A percentile compares a stretch with the other conserved stretches of the same genome.
phyloP scores from a whole-genome alignment of 2,329 filamentous ascomycete genomes.

The Juglanconis sp. region DNA sequence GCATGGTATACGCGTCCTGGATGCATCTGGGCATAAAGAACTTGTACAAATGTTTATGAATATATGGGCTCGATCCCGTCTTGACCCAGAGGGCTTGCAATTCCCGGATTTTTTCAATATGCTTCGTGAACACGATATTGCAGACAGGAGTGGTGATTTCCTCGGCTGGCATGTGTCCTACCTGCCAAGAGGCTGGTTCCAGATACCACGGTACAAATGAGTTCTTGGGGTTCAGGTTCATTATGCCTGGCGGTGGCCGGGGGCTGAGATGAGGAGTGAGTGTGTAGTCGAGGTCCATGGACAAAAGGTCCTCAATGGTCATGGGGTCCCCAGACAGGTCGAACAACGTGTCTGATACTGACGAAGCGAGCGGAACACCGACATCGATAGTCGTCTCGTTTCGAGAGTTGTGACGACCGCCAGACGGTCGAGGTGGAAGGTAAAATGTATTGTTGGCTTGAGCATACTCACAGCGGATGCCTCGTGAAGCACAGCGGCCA shows the following conservation, averaged over 20 bases:
- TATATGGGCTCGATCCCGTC: conserved; percentile 28
- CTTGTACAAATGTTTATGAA: conserved; percentile 29
- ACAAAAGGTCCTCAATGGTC: background rate
- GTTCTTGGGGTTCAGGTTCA: background rate
- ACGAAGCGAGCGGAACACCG: background rate
- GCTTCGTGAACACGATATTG: conserved; percentile 11
- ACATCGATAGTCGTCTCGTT: too few relatives aligned
- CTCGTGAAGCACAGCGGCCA: conserved; percentile 21
- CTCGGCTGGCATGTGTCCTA: conserved; percentile 7
- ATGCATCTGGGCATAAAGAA: conserved; percentile 25
- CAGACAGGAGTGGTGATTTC: background rate
- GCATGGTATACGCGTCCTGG: conserved; percentile 28
- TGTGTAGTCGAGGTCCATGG: background rate
- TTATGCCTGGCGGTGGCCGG: background rate
- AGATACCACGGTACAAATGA: conserved; percentile 5
- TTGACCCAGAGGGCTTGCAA: conserved; percentile 28
- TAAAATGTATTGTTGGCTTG: background rate
- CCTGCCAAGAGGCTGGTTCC: conserved; percentile 15
- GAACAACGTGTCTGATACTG: background rate
- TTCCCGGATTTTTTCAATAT: conserved; percentile 15
- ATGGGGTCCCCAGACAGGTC: background rate
- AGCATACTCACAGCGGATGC: conserved; percentile 23
- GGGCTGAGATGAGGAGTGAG: background rate
- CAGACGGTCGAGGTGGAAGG: background rate
- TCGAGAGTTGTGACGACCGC: background rate